These are phyloP conservation scores for Sporothrix variecibatus DNA, from an alignment of 2,329 filamentous ascomycete genomes.

Conservation along the genomic window DNA sequence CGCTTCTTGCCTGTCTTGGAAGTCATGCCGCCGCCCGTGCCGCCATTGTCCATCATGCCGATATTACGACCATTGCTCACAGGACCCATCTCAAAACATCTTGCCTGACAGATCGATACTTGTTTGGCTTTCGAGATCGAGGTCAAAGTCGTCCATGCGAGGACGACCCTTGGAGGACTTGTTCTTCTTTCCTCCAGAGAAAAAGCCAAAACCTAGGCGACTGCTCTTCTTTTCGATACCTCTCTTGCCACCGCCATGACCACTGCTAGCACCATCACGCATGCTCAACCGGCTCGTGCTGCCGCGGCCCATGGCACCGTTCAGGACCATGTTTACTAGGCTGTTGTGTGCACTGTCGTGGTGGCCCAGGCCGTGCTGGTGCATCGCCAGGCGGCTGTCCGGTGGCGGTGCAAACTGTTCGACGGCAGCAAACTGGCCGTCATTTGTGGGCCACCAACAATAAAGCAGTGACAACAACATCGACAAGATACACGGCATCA, in stretches of 20 bases:
- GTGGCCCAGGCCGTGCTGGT: slow-evolving; percentile 28
- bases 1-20: background rate
- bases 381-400: slow-evolving; percentile 29
- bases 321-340: slow-evolving; percentile 30
- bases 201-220: slow-evolving; percentile 13
- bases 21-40: background rate
- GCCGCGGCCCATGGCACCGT: slow-evolving; percentile 30
- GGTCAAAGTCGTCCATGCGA: slow-evolving; percentile 59
- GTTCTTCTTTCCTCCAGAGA: slow-evolving; percentile 32
- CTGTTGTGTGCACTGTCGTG: slow-evolving; percentile 28
- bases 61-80: background rate
- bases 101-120: slow-evolving; percentile 48
- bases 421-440: slow-evolving; percentile 53
- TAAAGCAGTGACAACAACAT: slow-evolving; percentile 62
- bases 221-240: background rate
- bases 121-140: slow-evolving; percentile 65
- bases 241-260: background rate
- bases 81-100: slow-evolving; percentile 39
- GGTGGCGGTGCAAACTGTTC: slow-evolving; percentile 64
- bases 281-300: slow-evolving; percentile 39
- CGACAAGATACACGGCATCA: slow-evolving; percentile 62
- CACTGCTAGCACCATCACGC: slow-evolving; percentile 19
- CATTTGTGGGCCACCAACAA: slow-evolving; percentile 59
- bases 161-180: slow-evolving; percentile 31
- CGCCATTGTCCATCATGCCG: slow-evolving; percentile 17